Evolutionary conservation across 2,329 filamentous ascomycete genomes (phyloP).

Genomic region (Verticillium isaacii): DNA sequence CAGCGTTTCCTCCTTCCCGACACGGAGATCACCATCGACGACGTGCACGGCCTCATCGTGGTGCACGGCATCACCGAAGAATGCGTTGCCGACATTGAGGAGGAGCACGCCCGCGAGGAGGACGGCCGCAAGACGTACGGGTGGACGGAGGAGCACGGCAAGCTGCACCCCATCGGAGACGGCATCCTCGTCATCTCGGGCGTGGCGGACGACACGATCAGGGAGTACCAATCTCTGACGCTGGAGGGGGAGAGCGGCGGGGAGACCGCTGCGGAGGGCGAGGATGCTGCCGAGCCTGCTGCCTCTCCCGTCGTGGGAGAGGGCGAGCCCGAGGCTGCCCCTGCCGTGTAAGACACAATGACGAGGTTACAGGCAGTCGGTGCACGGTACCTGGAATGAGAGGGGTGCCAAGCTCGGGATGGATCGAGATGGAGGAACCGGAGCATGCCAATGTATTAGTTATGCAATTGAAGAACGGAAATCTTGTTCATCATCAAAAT

Average conservation of each 20-base stretch:
- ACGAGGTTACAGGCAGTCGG: not conserved
- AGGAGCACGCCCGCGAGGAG: conserved; percentile 15
- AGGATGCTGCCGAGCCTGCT: not conserved
- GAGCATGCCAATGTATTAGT: not conserved
- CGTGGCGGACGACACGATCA: conserved; percentile 14
- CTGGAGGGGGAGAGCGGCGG: not conserved
- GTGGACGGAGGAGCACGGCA: conserved; percentile 16
- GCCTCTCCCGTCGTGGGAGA: not conserved
- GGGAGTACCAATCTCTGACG: not conserved
- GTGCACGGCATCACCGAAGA: conserved; percentile 14
- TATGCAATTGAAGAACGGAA: not conserved
- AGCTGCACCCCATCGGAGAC: conserved; percentile 11
- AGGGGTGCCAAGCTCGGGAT: not conserved
- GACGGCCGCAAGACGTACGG: conserved; percentile 18
- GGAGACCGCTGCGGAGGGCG: not conserved
- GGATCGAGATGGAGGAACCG: not conserved
- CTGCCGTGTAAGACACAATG: not conserved
- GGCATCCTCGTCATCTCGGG: conserved; percentile 17
- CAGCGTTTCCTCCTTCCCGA: conserved; percentile 8
- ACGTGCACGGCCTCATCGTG: conserved; percentile 12
- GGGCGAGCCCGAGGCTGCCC: not conserved
- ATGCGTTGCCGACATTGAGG: conserved; percentile 16
- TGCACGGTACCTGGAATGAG: not conserved
- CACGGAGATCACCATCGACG: conserved; percentile 16
- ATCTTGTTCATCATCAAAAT: not conserved